Evolutionary conservation across 1,284 basidiomycete genomes (phyloP).

Genomic region (Ustilago sp.): DNA sequence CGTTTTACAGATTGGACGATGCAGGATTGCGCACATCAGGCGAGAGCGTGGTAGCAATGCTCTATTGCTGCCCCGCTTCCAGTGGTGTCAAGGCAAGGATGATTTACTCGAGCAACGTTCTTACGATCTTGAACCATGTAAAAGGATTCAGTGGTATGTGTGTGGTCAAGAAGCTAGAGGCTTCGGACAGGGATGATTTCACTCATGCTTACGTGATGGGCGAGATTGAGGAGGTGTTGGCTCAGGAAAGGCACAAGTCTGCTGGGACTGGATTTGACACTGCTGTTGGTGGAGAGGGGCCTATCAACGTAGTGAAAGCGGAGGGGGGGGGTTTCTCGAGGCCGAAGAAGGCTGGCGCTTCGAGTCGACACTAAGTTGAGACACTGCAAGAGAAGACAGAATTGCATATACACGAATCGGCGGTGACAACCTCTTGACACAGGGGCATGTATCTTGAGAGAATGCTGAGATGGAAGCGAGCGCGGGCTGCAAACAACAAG

Average conservation of each 20-base stretch:
- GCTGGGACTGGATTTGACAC: constrained; percentile 33
- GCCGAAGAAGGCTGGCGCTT: constrained; percentile 42
- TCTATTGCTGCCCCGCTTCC: constrained; percentile 58
- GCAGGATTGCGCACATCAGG: constrained; percentile 24
- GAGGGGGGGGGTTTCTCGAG: constrained; percentile 30
- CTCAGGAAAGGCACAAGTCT: constrained; percentile 42
- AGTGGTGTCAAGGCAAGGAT: constrained; percentile 57
- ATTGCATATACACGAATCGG: not conserved
- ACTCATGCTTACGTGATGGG: constrained; percentile 29
- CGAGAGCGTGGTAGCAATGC: constrained; percentile 55
- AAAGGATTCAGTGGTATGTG: constrained; percentile 51
- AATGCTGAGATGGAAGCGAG: not conserved
- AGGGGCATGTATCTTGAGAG: not conserved
- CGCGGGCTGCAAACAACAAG: not conserved
- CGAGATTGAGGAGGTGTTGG: constrained; percentile 41
- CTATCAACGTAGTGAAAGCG: constrained; percentile 16
- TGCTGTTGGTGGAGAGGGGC: constrained; percentile 11
- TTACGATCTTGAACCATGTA: constrained; percentile 48
- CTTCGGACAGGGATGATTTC: constrained; percentile 38
- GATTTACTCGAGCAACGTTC: constrained; percentile 59
- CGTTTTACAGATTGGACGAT: constrained; percentile 52
- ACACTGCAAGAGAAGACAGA: not conserved
- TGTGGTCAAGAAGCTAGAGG: constrained; percentile 53
- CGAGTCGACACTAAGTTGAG: constrained; percentile 22
- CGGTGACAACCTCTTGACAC: not conserved